Base-by-base conservation (phyloP, 2,329 filamentous ascomycete genomes). In the Botrytis sinoallii region DNA sequence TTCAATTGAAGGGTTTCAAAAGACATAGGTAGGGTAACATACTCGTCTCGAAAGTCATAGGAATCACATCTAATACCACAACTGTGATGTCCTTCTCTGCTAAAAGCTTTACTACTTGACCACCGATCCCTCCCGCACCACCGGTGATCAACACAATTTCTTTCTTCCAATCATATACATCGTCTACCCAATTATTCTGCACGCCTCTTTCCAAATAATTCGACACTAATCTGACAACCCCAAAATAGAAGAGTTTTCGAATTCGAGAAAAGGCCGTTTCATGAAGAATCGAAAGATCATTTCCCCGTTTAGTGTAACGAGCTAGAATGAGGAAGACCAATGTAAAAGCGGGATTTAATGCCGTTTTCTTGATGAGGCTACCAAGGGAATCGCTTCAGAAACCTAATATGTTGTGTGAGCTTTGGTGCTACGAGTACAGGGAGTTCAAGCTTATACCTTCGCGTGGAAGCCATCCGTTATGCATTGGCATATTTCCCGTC, bases 81-180 rank as follows among this genome's bases (percentile, higher is more conserved):
- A 94, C 90, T 76, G 88, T 92, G 77, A 92, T 85, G 1, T 88
- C 88, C 75, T 83, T 84, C 80, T 90, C 88, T 0, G 89, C 90
- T n/a, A 96, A 84, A 71, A 91, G 81, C 76, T 86, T 85, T 22
- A 92, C 91, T 4, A 93, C 86, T 55, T 87, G 83, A 32, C 87
- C 88, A 22, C 93, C 93, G 78, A 95, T 94, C 0, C 93, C 93
- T 73, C 89, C 88, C 60, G 90, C 89, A 12, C 93, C 93, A 12
- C 93, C 92, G 0, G 93, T 95, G 32, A 95, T 86, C 61, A 94
- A 84, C 4, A 93, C 90, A 69, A 94, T 86, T 83, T 94, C 92
- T 70, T 86, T 86, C 35, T 85, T 83, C 91, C 92, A 94, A 74
- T 89, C 86, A 82, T 91, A 92, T 59, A 80, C 82, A 78, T 89